Conservation (phyloP, 2,329 filamentous ascomycete species). For the Onygenales sp. region DNA sequence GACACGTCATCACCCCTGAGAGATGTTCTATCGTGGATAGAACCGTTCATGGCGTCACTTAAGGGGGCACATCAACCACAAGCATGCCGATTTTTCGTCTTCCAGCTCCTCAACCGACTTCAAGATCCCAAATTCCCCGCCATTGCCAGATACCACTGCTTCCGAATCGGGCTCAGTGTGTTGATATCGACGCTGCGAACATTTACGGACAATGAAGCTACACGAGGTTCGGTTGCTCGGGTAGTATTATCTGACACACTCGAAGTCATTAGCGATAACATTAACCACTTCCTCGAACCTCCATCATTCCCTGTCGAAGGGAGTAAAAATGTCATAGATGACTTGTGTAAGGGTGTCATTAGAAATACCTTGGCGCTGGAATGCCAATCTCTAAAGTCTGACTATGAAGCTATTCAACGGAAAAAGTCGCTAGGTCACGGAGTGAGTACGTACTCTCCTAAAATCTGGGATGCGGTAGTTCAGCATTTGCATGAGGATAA, state of each 20-base stretch:
- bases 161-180: conserved; percentile 35
- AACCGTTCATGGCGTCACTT: conserved; percentile 67
- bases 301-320: conserved; percentile 40
- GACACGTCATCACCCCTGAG: conserved; percentile 46
- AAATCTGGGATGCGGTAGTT: conserved; percentile 70
- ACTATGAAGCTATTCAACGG: conserved; percentile 56
- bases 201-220: conserved; percentile 38
- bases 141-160: conserved; percentile 36
- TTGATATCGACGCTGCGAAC: conserved; percentile 37
- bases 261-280: conserved; percentile 36
- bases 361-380: conserved; percentile 60
- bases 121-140: conserved; percentile 32
- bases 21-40: conserved; percentile 66
- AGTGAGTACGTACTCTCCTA: conserved; percentile 58
- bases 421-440: conserved; percentile 56
- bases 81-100: conserved; percentile 67
- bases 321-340: conserved; percentile 43
- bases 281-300: conserved; percentile 50
- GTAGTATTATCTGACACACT: conserved; percentile 41
- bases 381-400: conserved; percentile 58
- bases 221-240: conserved; percentile 36
- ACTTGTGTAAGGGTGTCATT: conserved; percentile 54
- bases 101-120: conserved; percentile 59
- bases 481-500: conserved; percentile 58
- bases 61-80: conserved; percentile 66